A percentile compares a stretch with the other conserved stretches of the same genome.
phyloP scores from a whole-genome alignment of 192 early-diverging fungal genomes.

The Phycomyces blakesleeanus region DNA sequence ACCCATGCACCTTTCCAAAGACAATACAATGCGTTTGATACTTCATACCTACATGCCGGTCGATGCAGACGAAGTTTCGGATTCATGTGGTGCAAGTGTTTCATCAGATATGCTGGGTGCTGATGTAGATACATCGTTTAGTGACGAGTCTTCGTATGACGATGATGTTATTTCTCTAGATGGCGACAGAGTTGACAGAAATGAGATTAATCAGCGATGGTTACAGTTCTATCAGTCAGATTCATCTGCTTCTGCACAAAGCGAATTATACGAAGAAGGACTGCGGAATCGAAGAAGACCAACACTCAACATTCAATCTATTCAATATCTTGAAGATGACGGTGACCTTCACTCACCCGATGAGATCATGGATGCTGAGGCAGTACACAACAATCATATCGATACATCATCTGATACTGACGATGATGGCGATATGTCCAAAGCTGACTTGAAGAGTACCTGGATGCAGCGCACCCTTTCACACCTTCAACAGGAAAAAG shows the following conservation, averaged over 20 bases:
- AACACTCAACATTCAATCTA: not conserved
- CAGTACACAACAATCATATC: slow-evolving; percentile 13
- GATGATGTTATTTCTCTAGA: not conserved
- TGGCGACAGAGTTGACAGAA: not conserved
- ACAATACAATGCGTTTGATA: slow-evolving; percentile 1
- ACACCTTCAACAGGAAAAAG: slow-evolving; percentile 23
- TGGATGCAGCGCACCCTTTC: slow-evolving; percentile 34
- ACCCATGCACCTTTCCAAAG: slow-evolving; percentile 16
- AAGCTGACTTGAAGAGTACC: slow-evolving; percentile 8
- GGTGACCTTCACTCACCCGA: not conserved
- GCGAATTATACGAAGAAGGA: not conserved
- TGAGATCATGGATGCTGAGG: slow-evolving; percentile 27
- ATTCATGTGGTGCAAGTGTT: slow-evolving; percentile 5
- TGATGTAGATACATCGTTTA: slow-evolving; percentile 13
- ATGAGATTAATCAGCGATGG: not conserved
- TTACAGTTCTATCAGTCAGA: not conserved
- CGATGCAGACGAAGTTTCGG: slow-evolving; percentile 6
- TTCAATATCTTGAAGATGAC: slow-evolving; percentile 18
- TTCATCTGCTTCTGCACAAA: not conserved
- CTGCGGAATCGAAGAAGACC: slow-evolving; percentile 2
- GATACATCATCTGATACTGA: slow-evolving; percentile 10
- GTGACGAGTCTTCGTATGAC: not conserved
- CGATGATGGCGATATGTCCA: not conserved
- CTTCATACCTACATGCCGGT: slow-evolving; percentile 6
- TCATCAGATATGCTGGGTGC: slow-evolving; percentile 13